Base-by-base conservation (phyloP, 192 early-diverging fungal genomes). In the Coemansia sp. region DNA sequence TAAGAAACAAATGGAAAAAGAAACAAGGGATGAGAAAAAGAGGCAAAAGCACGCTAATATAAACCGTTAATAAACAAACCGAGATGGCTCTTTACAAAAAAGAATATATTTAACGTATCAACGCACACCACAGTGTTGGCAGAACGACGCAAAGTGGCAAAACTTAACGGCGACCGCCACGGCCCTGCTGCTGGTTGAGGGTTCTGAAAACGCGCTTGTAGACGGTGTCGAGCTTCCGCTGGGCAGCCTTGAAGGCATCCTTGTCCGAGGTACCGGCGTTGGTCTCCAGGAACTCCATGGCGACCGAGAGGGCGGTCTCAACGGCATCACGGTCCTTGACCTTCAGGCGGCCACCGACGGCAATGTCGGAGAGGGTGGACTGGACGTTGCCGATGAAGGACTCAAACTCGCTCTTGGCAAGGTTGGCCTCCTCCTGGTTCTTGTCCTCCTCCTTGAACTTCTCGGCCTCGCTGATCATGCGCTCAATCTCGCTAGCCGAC, bases 391-490 rank as follows among this genome's bases (percentile, higher is more conserved):
- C 84, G 61, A 89, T 74, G 51, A 84, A 81, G 46, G 70, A 69
- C 78, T 90, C 89, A 51, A 92, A 80, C 49, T 87, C 83, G 78
- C 90, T 86, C 80, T 84, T 87, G 67, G 89, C 86, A 66, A 86
- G 81, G 64, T 90, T 81, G 44, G 78, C 74, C 40, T 84, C 82
- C 70, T 87, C 85, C 53, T 79, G 82, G 58, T 83, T 72, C 64
- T 80, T 78, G 73, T 91, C 89, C 58, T 83, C 77, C 56, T 87
- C 83, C 75, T 83, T 83, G 77, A 83, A 90, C 83, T 88, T 81
- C 78, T 93, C 90, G 55, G 94, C 92, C 52, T 95, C 94, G 30
- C 60, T 52, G 53, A 97, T 81, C 91, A 97, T 95, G 64, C 90
- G 86, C 63, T 95, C 89, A 58, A 97, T 93, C 63, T 97, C 94